phyloP scores from a whole-genome alignment of 345 rosid species.

The Nephelium lappaceum region DNA sequence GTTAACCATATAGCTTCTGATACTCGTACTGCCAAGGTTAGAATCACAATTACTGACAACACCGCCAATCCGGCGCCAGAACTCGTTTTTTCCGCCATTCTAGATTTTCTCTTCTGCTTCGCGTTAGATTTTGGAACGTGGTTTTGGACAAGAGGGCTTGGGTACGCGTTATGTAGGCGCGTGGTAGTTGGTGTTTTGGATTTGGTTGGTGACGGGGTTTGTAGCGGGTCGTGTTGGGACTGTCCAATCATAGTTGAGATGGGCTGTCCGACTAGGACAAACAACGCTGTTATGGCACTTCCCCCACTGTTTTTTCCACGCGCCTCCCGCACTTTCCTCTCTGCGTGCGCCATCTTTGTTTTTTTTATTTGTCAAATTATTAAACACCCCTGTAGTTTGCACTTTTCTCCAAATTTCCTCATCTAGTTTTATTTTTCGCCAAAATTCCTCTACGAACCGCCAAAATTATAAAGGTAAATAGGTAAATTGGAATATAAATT shows the following conservation, averaged over 20 bases:
- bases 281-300: neutral
- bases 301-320: neutral
- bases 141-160: neutral
- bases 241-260: constrained; percentile 20
- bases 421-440: too few species aligned
- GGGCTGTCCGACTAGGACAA: constrained; percentile 1
- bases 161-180: neutral
- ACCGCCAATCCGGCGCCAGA: constrained; percentile 12
- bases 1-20: constrained; percentile 77
- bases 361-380: neutral
- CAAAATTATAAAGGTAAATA: too few species aligned
- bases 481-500: too few species aligned
- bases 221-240: neutral
- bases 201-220: neutral
- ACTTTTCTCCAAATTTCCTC: too few species aligned
- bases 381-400: too few species aligned
- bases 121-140: neutral
- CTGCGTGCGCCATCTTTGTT: neutral
- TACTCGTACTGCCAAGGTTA: constrained; percentile 29
- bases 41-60: constrained; percentile 25
- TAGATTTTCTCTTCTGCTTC: neutral
- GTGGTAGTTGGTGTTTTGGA: neutral
- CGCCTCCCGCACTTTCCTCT: neutral
- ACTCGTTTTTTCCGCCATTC: neutral
- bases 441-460: too few species aligned